Evolutionary conservation across 139 green algal species (phyloP).

Genomic region (Raphidocelis subcapitata): DNA sequence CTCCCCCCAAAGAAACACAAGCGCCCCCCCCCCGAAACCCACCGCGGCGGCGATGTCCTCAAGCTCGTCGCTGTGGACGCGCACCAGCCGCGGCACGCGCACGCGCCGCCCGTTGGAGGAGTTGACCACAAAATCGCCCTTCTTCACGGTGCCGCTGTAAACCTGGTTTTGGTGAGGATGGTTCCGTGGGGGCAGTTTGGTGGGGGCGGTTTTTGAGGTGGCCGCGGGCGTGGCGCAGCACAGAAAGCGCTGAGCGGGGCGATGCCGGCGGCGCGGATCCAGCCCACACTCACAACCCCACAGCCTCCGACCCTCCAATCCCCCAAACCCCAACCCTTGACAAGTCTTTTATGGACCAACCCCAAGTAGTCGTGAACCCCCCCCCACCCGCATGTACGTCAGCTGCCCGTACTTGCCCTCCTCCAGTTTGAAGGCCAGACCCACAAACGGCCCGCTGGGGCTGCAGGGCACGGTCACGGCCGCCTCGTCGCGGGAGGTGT

Average conservation of each 20-base stretch:
- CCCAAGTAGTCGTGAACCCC: too few species aligned
- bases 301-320: too few species aligned
- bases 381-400: constrained; percentile 89
- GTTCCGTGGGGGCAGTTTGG: too few species aligned
- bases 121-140: constrained; percentile 84
- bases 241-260: too few species aligned
- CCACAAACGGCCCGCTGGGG: constrained; percentile 54
- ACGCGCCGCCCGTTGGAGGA: constrained; percentile 71
- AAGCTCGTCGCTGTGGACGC: constrained; percentile 92
- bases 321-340: too few species aligned
- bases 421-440: constrained; percentile 97
- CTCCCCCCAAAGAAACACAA: too few species aligned
- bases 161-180: too few species aligned
- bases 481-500: constrained; percentile 53
- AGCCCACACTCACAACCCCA: too few species aligned
- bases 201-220: too few species aligned
- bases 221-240: too few species aligned
- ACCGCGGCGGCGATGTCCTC: constrained; percentile 81
- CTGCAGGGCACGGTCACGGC: constrained; percentile 57
- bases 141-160: constrained; percentile 70
- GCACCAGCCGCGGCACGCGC: constrained; percentile 89
- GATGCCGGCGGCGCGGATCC: too few species aligned
- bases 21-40: not conserved
- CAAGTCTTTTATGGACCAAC: too few species aligned
- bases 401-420: constrained; percentile 98